Evolutionary conservation across 1,284 basidiomycete genomes (phyloP).

Genomic region (Melanopsichium pennsylvanicum): DNA sequence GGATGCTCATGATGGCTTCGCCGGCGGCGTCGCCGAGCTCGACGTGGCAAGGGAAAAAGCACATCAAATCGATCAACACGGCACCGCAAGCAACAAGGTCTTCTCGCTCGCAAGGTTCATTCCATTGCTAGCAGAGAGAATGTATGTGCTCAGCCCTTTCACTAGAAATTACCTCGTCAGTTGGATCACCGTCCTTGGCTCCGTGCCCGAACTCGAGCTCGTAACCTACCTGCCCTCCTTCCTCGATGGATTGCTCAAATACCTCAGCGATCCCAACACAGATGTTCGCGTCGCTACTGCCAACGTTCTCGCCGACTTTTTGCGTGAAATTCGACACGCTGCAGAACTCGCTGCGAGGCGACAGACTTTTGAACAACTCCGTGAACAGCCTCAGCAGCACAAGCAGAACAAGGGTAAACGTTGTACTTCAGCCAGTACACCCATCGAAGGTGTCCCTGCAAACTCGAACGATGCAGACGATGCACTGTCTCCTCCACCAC

Average conservation of each 20-base stretch:
- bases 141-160: conserved; percentile 93
- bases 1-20: conserved; percentile 65
- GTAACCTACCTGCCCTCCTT: conserved; percentile 94
- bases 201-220: conserved; percentile 93
- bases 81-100: conserved; percentile 66
- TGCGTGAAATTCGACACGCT: conserved; percentile 75
- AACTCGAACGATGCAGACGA: conserved; percentile 59
- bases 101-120: conserved; percentile 96
- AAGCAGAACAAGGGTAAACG: conserved; percentile 70
- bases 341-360: conserved; percentile 42
- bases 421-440: background rate
- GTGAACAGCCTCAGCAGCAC: conserved; percentile 24
- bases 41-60: conserved; percentile 62
- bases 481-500: conserved; percentile 68
- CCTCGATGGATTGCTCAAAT: conserved; percentile 86
- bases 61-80: conserved; percentile 39
- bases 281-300: conserved; percentile 93
- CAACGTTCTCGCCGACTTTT: conserved; percentile 87
- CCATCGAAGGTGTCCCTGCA: background rate
- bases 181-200: conserved; percentile 95
- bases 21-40: conserved; percentile 56
- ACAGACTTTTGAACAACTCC: conserved; percentile 29
- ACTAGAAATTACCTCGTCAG: conserved; percentile 94
- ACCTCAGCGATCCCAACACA: conserved; percentile 91
- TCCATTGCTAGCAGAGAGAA: conserved; percentile 88